Evolutionary conservation across 2,329 filamentous ascomycete genomes (phyloP).

Genomic region (Teratosphaeria nubilosa): DNA sequence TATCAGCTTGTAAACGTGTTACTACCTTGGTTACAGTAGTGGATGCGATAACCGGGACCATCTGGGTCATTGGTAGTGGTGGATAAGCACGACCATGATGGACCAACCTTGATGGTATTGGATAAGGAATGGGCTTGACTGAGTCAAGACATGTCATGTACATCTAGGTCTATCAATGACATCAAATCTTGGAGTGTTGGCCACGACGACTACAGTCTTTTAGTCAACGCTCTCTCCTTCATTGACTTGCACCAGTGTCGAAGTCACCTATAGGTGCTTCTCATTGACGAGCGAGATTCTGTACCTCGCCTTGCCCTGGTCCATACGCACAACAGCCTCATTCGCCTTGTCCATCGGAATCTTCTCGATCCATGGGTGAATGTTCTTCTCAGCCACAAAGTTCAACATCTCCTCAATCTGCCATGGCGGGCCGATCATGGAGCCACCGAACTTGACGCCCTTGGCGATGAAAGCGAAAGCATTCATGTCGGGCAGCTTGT

Average conservation of each 20-base stretch:
- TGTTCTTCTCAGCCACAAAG: constrained; percentile 48
- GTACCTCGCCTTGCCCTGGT: constrained; percentile 43
- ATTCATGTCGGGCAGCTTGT: constrained; percentile 42
- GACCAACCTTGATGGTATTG: neutral
- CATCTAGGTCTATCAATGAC: neutral
- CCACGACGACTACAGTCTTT: neutral
- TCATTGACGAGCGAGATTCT: constrained; percentile 30
- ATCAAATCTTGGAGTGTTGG: neutral
- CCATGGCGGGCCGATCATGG: constrained; percentile 35
- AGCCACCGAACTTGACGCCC: constrained; percentile 37
- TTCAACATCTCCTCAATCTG: constrained; percentile 52
- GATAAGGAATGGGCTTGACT: neutral
- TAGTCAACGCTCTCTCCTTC: neutral
- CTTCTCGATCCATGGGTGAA: constrained; percentile 54
- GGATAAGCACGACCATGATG: neutral
- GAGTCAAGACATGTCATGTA: neutral
- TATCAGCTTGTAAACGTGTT: too few relatives aligned
- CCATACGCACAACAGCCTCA: constrained; percentile 47
- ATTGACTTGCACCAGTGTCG: neutral
- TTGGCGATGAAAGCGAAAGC: constrained; percentile 51
- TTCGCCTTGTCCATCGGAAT: constrained; percentile 50
- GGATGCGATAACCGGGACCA: too few relatives aligned
- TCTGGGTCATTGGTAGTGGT: neutral
- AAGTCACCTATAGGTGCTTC: constrained; percentile 5
- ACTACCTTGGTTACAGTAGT: too few relatives aligned